Conservation (phyloP, 2,329 filamentous ascomycete species). For the Talaromyces albobiverticillius region DNA sequence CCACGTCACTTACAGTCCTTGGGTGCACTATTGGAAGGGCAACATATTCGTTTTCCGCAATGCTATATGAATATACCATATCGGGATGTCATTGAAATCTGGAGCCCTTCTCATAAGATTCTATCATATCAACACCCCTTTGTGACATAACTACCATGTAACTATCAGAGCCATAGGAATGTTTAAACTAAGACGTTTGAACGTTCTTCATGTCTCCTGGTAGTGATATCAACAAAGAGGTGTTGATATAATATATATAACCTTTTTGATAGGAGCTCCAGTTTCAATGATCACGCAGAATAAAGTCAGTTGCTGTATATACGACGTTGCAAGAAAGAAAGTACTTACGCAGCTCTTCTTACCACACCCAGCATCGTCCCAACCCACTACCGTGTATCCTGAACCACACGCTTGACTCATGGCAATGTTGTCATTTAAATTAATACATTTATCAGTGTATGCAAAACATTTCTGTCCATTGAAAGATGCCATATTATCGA, state of each 20-base stretch:
- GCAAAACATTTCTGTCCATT: slow-evolving; percentile 2
- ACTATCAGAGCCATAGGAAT: no score
- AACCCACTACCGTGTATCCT: slow-evolving; percentile 1
- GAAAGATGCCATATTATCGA: background rate
- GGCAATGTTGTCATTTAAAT: slow-evolving; percentile 1
- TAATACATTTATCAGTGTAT: background rate
- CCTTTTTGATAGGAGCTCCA: no score
- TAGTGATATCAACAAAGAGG: no score
- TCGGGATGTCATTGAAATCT: no score
- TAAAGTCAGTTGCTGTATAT: no score
- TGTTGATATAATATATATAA: no score
- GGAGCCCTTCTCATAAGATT: background rate
- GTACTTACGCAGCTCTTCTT: background rate
- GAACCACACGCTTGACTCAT: slow-evolving; percentile 1
- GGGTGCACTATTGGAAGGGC: background rate
- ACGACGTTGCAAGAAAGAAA: no score
- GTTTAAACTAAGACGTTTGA: no score
- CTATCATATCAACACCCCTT: background rate
- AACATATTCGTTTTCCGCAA: slow-evolving; percentile 1
- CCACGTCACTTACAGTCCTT: slow-evolving; percentile 2
- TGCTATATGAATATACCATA: background rate
- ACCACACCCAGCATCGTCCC: background rate
- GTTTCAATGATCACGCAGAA: no score
- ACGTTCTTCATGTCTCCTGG: no score
- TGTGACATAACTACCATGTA: background rate